These are phyloP conservation scores for bread wheat (Triticum aestivum) DNA, from an alignment of 176 grass and related monocot species.

Conservation along the genomic window DNA sequence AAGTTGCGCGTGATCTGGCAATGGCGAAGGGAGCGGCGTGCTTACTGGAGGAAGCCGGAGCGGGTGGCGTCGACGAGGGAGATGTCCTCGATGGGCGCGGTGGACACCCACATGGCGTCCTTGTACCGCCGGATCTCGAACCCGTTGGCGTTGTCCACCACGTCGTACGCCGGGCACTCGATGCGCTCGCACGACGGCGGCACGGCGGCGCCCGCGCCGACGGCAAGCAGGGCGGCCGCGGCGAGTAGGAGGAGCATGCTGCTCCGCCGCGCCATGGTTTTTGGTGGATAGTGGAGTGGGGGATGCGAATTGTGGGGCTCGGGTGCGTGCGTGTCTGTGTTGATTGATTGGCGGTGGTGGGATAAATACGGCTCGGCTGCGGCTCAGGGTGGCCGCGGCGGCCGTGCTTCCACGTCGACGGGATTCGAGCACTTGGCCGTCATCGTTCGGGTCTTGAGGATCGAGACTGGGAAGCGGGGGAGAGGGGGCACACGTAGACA, in stretches of 20 bases:
- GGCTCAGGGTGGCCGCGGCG: constrained; percentile 31
- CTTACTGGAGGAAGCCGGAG: constrained; percentile 73
- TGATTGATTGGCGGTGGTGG: constrained; percentile 12
- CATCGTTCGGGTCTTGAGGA: background rate
- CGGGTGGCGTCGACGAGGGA: constrained; percentile 89
- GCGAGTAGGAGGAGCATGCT: constrained; percentile 11
- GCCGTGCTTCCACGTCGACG: constrained; percentile 46
- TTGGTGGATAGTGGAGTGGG: background rate
- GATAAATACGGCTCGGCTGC: constrained; percentile 29
- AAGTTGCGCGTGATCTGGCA: background rate
- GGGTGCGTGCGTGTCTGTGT: constrained; percentile 25
- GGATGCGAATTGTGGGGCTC: constrained; percentile 18
- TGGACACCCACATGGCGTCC: constrained; percentile 71
- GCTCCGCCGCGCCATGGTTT: constrained; percentile 33
- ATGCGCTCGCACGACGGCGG: constrained; percentile 89
- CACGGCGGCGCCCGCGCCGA: background rate
- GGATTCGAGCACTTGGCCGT: constrained; percentile 28
- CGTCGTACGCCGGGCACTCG: constrained; percentile 89
- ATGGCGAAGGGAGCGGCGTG: background rate
- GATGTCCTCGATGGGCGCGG: constrained; percentile 76
- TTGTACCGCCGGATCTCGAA: constrained; percentile 91
- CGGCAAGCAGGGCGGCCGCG: background rate
- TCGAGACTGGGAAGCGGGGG: background rate
- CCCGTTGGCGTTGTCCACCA: constrained; percentile 81
- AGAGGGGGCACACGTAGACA: background rate